Evolutionary conservation across 345 rosid species (phyloP).

Genomic region (Luvunga scandens): DNA sequence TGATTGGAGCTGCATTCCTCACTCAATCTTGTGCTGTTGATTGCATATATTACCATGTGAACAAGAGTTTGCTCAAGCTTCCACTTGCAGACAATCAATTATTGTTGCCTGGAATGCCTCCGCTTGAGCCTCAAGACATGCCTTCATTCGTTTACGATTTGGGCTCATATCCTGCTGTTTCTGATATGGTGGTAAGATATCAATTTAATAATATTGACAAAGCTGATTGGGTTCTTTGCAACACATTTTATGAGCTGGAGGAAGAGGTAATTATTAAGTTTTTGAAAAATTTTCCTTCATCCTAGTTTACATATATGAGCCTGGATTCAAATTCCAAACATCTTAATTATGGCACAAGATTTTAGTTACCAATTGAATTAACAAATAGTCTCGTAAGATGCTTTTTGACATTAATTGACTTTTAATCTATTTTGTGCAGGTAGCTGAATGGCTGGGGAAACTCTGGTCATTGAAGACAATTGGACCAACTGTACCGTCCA

Average conservation of each 20-base stretch:
- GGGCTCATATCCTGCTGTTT: slow-evolving; percentile 24
- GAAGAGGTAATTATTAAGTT: slow-evolving; percentile 16
- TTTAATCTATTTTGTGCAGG: neutral
- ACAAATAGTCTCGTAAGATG: too few species aligned
- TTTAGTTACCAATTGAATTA: too few species aligned
- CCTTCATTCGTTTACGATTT: slow-evolving; percentile 24
- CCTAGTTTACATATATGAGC: too few species aligned
- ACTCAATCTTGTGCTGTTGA: slow-evolving; percentile 39
- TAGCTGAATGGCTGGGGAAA: slow-evolving; percentile 5
- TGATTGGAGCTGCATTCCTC: slow-evolving; percentile 21
- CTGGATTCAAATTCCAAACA: too few species aligned
- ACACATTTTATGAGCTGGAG: slow-evolving; percentile 28
- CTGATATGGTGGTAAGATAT: neutral
- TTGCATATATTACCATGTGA: slow-evolving; percentile 28
- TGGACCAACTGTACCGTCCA: slow-evolving; percentile 24
- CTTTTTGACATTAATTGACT: too few species aligned
- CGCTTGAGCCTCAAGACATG: slow-evolving; percentile 19
- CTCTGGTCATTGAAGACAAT: slow-evolving; percentile 21
- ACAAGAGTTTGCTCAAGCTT: slow-evolving; percentile 18
- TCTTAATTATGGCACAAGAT: too few species aligned
- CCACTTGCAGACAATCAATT: slow-evolving; percentile 10
- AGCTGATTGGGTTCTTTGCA: slow-evolving; percentile 28
- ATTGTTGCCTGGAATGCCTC: slow-evolving; percentile 29
- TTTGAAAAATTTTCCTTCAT: too few species aligned
- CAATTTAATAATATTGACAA: slow-evolving; percentile 29